Evolutionary conservation across 441 rosid species (phyloP), one percentile per base, ranked within the genome.

Genomic region (Syzygium syzygioides): DNA sequence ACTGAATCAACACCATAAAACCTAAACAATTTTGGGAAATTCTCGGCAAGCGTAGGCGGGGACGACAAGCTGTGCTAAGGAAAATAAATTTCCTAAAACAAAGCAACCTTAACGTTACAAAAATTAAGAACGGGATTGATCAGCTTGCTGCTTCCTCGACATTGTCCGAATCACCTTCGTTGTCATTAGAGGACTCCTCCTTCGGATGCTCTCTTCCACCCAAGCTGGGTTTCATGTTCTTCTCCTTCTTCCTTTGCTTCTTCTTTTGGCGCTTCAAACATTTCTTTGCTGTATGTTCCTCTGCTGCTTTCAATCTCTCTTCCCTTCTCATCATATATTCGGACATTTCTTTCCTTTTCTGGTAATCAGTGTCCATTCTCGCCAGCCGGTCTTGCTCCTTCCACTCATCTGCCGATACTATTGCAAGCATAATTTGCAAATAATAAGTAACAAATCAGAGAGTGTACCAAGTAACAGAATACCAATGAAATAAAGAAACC

Each of bases 311-410:
- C 87, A 93, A 34, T 88, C 95, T 96, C 90, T 97, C 99, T 88
- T 97, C 99, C 90, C 98, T 95, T 92, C 98, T 95, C 92, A 90
- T 94, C 57, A 85, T 90, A 87, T 94, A 98, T 84, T 96, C 99
- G 0, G 98, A 95, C 88, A 93, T 45, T 89, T 96, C 90, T 92
- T 95, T 96, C 91, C 97, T 93, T 93, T 89, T 97, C 93, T 93
- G 95, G 90, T 97, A 95, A 91, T 95, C 99, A 45, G 80, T 93
- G 54, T 97, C 98, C 99, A 98, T 98, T 88, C 99, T 97, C 7
- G 95, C 89, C 85, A 98, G 97, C 87, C 98, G 92, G 84, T 96
- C 99, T 92, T 95, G 98, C 90, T 98, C 99, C 90, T 92, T 95
- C 88, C 3, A 4, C 37, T 37, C 37, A 37, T 37, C 37, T 3